A percentile compares a stretch with the other conserved stretches of the same genome.
Evolutionary conservation across 768 basidiomycete genomes (phyloP).

Genomic region (Naganishia vishniacii): DNA sequence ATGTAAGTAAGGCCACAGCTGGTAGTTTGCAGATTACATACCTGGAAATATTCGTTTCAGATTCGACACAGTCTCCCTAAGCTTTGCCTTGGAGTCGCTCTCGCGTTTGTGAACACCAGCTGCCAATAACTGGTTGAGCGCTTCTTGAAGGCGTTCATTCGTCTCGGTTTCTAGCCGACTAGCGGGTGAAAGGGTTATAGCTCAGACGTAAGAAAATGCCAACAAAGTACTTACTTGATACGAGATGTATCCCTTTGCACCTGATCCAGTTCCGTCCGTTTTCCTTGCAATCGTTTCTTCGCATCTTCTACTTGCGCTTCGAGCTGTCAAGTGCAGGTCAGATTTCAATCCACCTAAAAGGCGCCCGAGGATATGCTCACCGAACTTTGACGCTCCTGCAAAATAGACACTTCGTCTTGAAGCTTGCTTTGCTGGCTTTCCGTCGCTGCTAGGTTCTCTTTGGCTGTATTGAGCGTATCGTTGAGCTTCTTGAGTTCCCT

Average conservation of each 20-base stretch:
- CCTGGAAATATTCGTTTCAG: slow-evolving; percentile 87
- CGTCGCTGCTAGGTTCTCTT: slow-evolving; percentile 65
- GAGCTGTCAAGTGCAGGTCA: slow-evolving; percentile 11
- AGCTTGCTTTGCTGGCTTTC: slow-evolving; percentile 57
- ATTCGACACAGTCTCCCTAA: slow-evolving; percentile 78
- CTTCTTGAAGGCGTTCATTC: slow-evolving; percentile 80
- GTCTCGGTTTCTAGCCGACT: slow-evolving; percentile 86
- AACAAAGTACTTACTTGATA: slow-evolving; percentile 62
- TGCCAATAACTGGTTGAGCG: slow-evolving; percentile 77
- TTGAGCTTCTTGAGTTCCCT: slow-evolving; percentile 74
- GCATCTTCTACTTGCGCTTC: slow-evolving; percentile 50
- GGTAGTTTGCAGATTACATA: slow-evolving; percentile 38
- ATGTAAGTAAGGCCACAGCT: background rate
- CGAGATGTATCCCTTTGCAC: slow-evolving; percentile 74
- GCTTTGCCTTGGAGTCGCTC: slow-evolving; percentile 70
- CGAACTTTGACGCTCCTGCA: slow-evolving; percentile 32
- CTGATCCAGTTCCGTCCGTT: slow-evolving; percentile 62
- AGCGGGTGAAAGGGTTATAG: background rate
- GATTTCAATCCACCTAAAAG: background rate
- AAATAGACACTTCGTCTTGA: slow-evolving; percentile 36
- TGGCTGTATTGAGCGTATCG: slow-evolving; percentile 61
- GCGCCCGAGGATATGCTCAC: background rate
- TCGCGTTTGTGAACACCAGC: slow-evolving; percentile 85
- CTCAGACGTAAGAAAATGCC: background rate
- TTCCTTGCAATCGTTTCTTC: slow-evolving; percentile 53